A percentile compares a stretch with the other conserved stretches of the same genome.
phyloP scores from a whole-genome alignment of 2,329 filamentous ascomycete genomes.

The Sporothrix variecibatus region DNA sequence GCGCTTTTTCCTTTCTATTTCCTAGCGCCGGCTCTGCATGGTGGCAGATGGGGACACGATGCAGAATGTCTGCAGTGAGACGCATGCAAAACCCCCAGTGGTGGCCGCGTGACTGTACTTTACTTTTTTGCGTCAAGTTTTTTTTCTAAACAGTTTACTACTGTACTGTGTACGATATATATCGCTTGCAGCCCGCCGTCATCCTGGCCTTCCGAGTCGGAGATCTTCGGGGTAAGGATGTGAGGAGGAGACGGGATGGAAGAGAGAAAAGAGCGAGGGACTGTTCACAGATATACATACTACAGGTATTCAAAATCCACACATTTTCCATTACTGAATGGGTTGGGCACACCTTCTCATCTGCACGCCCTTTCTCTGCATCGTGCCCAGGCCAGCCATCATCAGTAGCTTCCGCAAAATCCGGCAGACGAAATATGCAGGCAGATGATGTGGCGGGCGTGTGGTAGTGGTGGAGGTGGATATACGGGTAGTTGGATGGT shows the following conservation, averaged over 20 bases:
- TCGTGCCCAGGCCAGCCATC: background rate
- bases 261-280: background rate
- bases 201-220: background rate
- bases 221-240: background rate
- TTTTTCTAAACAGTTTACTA: background rate
- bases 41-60: background rate
- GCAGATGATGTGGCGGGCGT: conserved; percentile 12
- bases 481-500: background rate
- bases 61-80: no score
- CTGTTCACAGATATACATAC: background rate
- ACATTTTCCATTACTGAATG: background rate
- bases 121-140: background rate
- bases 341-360: background rate
- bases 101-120: conserved; percentile 4
- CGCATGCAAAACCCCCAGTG: background rate
- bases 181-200: background rate
- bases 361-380: background rate
- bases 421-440: conserved; percentile 18
- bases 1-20: background rate
- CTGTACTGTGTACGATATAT: no score
- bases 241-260: background rate
- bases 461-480: conserved; percentile 12
- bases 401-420: conserved; percentile 17
- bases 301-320: background rate
- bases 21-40: conserved; percentile 15